phyloP scores from a whole-genome alignment of 306 rosid genomes.

The Macrotyloma uniflorum region DNA sequence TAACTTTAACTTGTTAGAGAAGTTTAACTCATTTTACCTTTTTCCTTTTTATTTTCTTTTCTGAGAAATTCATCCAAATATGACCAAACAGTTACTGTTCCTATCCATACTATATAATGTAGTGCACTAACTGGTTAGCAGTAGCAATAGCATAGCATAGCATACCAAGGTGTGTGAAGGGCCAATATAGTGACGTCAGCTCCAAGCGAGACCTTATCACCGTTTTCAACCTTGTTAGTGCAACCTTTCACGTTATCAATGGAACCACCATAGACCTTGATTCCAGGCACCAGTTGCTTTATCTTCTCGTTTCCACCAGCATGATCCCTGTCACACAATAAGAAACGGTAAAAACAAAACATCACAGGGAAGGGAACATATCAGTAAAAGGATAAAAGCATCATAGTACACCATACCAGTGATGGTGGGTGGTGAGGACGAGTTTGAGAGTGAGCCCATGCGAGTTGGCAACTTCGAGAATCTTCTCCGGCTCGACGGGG shows the following conservation, averaged over 20 bases:
- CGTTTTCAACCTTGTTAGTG: conserved; percentile 79
- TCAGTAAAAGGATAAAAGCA: neutral
- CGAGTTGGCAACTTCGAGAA: conserved; percentile 65
- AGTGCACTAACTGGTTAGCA: neutral
- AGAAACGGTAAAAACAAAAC: neutral
- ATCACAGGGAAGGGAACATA: neutral
- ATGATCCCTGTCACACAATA: conserved; percentile 63
- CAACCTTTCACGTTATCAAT: conserved; percentile 88
- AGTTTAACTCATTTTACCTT: neutral
- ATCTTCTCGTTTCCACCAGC: conserved; percentile 92
- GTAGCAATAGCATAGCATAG: neutral
- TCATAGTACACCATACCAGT: conserved; percentile 51
- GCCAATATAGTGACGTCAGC: conserved; percentile 65
- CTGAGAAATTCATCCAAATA: neutral
- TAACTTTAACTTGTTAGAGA: neutral
- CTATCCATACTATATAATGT: neutral
- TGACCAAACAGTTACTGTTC: neutral
- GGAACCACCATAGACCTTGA: conserved; percentile 89
- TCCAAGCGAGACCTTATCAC: conserved; percentile 80
- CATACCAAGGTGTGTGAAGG: conserved; percentile 92
- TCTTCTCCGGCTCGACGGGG: conserved; percentile 88
- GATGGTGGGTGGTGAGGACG: conserved; percentile 98
- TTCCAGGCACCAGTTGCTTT: conserved; percentile 77
- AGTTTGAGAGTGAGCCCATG: conserved; percentile 69
- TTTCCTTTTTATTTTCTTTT: neutral